These are phyloP conservation scores for Afroboletus lepidellus DNA, from an alignment of 1,284 basidiomycete species.

Conservation along the genomic window DNA sequence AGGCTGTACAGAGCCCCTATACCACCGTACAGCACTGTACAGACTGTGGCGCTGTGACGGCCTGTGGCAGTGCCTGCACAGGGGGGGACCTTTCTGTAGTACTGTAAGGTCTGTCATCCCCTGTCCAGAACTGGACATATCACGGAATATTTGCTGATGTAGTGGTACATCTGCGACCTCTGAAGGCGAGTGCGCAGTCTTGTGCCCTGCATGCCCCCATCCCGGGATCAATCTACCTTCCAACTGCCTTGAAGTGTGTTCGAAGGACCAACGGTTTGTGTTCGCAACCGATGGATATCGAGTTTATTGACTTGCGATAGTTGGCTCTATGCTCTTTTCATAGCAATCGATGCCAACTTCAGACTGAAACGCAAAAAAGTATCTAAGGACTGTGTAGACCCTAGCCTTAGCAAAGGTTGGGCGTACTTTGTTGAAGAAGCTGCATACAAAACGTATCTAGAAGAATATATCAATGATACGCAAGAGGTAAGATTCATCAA, in stretches of 20 bases:
- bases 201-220: neutral
- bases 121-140: no score
- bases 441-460: neutral
- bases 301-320: neutral
- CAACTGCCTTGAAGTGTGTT: no score
- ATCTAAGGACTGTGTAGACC: conserved; percentile 22
- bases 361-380: conserved; percentile 21
- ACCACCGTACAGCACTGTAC: no score
- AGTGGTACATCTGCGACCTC: neutral
- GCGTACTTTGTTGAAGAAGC: conserved; percentile 24
- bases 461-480: no score
- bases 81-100: no score
- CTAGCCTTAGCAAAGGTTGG: conserved; percentile 23
- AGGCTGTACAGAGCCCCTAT: no score
- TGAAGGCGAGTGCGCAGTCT: neutral
- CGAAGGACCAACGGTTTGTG: no score
- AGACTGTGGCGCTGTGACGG: no score
- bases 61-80: no score
- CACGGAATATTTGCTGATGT: no score
- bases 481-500: neutral
- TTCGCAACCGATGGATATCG: no score
- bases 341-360: conserved; percentile 19
- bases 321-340: neutral
- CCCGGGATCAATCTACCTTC: neutral
- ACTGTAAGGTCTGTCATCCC: no score